These are phyloP conservation scores for Allium fistulosum DNA, from an alignment of 106 monocot species.

Conservation along the genomic window DNA sequence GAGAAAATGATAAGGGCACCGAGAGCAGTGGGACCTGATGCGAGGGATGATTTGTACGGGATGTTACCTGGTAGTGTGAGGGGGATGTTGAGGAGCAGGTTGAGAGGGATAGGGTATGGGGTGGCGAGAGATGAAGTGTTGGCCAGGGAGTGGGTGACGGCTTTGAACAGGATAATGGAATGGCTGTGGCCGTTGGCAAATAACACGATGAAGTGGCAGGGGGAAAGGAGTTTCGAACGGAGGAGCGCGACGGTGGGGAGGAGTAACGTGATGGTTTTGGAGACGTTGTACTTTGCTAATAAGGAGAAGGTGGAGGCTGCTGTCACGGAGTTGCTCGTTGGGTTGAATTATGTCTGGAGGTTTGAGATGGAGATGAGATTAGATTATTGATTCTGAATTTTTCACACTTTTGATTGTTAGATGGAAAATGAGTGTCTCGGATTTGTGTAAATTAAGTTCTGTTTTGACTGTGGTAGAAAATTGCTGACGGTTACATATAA, in stretches of 20 bases:
- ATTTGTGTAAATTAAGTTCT: neutral
- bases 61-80: constrained; percentile 50
- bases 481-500: no score
- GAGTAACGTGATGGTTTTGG: constrained; percentile 4
- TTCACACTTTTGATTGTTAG: neutral
- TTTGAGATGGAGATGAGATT: constrained; percentile 25
- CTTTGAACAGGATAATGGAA: constrained; percentile 8
- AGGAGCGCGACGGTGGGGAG: neutral
- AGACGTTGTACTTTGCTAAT: constrained; percentile 7
- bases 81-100: constrained; percentile 23
- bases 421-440: neutral
- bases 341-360: constrained; percentile 33
- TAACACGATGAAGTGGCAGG: constrained; percentile 5
- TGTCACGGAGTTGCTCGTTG: constrained; percentile 28
- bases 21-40: constrained; percentile 30
- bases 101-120: constrained; percentile 25
- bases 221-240: constrained; percentile 1
- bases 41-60: constrained; percentile 52
- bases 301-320: constrained; percentile 13
- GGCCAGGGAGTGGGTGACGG: constrained; percentile 3
- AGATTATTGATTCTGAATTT: neutral
- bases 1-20: constrained; percentile 45
- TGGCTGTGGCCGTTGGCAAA: constrained; percentile 1
- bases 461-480: no score
- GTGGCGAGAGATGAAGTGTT: constrained; percentile 8